Percentiles rank a stretch among this genome's conserved stretches.
phyloP scores from a whole-genome alignment of 345 rosid species.

The Salix suchowensis region DNA sequence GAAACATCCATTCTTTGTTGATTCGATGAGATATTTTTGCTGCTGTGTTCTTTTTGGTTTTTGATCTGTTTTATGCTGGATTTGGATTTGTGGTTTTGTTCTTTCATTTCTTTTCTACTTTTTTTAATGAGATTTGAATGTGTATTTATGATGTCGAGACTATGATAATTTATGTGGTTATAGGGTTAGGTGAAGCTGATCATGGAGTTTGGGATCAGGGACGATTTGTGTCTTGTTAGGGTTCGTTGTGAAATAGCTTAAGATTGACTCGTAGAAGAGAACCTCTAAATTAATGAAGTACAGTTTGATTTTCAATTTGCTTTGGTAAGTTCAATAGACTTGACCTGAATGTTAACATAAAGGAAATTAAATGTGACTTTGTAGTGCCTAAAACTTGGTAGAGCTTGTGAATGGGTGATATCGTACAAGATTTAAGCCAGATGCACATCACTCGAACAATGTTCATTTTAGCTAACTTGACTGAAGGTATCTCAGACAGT shows the following conservation, averaged over 20 bases:
- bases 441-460: neutral
- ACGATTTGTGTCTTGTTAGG: neutral
- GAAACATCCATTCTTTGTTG: neutral
- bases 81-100: neutral
- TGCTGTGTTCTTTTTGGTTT: neutral
- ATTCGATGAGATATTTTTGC: neutral
- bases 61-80: slow-evolving; percentile 1
- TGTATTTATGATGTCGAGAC: neutral
- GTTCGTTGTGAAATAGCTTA: neutral
- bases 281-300: neutral
- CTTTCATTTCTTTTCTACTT: neutral
- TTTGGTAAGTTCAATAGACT: neutral
- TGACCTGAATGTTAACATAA: neutral
- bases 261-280: neutral
- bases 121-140: neutral
- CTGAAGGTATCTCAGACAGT: neutral
- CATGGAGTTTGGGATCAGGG: neutral
- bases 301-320: neutral
- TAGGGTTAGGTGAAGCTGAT: neutral
- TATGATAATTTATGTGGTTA: neutral
- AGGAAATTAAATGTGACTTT: neutral
- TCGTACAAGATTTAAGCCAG: neutral
- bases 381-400: neutral
- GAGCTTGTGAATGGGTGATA: neutral
- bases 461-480: neutral